phyloP scores from a whole-genome alignment of 225 moss, liverwort and hornwort genomes.

The Polytrichum commune region DNA sequence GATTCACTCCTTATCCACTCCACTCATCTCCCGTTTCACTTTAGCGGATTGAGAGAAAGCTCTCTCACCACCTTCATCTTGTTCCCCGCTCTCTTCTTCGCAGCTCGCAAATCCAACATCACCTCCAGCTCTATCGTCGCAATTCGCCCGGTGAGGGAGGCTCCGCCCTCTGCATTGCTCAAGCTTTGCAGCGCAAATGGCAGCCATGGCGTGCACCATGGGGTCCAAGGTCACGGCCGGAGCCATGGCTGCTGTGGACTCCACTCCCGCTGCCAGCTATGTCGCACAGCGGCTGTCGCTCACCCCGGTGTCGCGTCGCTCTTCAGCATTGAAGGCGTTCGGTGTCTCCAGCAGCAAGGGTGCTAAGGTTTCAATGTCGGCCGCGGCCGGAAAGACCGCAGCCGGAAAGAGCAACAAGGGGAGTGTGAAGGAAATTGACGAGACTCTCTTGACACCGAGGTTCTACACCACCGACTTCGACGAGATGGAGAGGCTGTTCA shows the following conservation, averaged over 20 bases:
- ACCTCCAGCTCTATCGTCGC: too few relatives aligned
- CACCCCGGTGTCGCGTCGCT: slow-evolving; percentile 7
- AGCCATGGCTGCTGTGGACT: slow-evolving; percentile 27
- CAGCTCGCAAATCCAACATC: too few relatives aligned
- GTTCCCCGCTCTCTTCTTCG: too few relatives aligned
- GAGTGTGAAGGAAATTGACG: slow-evolving; percentile 80
- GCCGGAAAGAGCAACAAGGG: slow-evolving; percentile 28
- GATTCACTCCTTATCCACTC: too few relatives aligned
- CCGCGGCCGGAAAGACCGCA: slow-evolving; percentile 10
- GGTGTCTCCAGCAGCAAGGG: slow-evolving; percentile 22
- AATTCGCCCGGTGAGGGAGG: too few relatives aligned
- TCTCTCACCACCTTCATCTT: too few relatives aligned
- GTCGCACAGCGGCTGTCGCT: slow-evolving; percentile 20
- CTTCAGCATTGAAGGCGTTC: slow-evolving; percentile 13
- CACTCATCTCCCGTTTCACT: too few relatives aligned
- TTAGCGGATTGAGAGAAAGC: too few relatives aligned
- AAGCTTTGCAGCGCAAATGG: slow-evolving; percentile 15
- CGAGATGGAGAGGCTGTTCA: slow-evolving; percentile 98
- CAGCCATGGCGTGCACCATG: slow-evolving; percentile 68
- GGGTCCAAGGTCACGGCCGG: slow-evolving; percentile 31
- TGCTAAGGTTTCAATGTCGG: slow-evolving; percentile 34
- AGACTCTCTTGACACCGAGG: slow-evolving; percentile 83
- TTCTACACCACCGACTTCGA: slow-evolving; percentile 99
- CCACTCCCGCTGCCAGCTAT: slow-evolving; percentile 19
- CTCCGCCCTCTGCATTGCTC: slow-evolving; percentile 2